phyloP scores from a whole-genome alignment of 164 flowering plant species.

The Vitis labrusca region DNA sequence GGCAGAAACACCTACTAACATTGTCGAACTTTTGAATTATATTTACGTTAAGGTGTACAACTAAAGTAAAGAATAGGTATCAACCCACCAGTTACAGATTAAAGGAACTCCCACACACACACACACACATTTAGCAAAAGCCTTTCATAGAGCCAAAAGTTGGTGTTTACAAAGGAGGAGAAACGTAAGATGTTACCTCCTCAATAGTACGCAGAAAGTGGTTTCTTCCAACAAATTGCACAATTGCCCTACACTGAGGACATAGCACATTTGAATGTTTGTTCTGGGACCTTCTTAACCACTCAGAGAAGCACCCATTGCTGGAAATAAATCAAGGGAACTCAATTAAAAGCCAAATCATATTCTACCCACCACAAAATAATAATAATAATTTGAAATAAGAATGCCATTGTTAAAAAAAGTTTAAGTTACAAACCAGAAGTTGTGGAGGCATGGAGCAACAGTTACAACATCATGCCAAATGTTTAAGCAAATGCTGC shows the following conservation, averaged over 20 bases:
- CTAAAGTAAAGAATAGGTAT: no score
- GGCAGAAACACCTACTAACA: no score
- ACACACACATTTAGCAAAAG: neutral
- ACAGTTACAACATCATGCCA: slow-evolving; percentile 97
- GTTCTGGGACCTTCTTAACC: slow-evolving; percentile 74
- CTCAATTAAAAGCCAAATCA: neutral
- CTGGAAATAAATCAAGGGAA: slow-evolving; percentile 33
- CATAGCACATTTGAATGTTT: slow-evolving; percentile 62
- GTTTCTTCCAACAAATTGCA: slow-evolving; percentile 84
- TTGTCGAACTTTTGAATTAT: no score
- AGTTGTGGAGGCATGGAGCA: slow-evolving; percentile 56
- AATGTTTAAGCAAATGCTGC: slow-evolving; percentile 84
- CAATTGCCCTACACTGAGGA: slow-evolving; percentile 84
- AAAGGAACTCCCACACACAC: neutral
- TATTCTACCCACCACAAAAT: neutral
- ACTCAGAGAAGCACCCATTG: slow-evolving; percentile 97
- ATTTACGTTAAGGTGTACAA: no score
- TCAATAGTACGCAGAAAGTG: slow-evolving; percentile 73
- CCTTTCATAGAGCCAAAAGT: neutral
- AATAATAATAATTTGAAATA: neutral
- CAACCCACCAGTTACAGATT: no score
- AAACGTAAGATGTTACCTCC: slow-evolving; percentile 42
- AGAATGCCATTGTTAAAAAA: neutral
- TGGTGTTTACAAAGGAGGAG: neutral
- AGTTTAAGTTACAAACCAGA: slow-evolving; percentile 54